Percentiles rank a stretch among this genome's conserved stretches.
These are phyloP conservation scores for Cutaneotrichosporon sp. DNA, from an alignment of 1,284 basidiomycete genomes.

Conservation along the genomic window DNA sequence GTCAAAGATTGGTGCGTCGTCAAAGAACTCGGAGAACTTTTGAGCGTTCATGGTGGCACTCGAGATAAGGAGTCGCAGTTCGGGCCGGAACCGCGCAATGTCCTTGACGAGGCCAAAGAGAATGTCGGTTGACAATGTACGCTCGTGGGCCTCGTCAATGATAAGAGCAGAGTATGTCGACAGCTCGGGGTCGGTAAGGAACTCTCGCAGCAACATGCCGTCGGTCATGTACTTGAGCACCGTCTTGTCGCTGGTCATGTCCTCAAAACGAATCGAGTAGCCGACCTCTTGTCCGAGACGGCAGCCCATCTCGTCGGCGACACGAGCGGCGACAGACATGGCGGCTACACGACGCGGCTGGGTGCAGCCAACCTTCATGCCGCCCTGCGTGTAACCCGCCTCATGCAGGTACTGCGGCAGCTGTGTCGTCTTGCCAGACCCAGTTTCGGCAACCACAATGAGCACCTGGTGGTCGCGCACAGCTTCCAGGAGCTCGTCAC, in stretches of 20 bases:
- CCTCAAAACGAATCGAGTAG: slow-evolving; percentile 98
- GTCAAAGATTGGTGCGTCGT: slow-evolving; percentile 87
- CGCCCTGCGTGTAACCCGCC: slow-evolving; percentile 84
- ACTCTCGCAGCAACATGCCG: slow-evolving; percentile 94
- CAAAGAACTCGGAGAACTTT: slow-evolving; percentile 94
- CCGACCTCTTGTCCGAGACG: slow-evolving; percentile 96
- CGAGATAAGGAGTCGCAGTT: slow-evolving; percentile 83
- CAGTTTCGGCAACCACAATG: slow-evolving; percentile 88
- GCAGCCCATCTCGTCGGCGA: slow-evolving; percentile 96
- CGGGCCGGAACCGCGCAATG: slow-evolving; percentile 92
- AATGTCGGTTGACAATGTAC: slow-evolving; percentile 93
- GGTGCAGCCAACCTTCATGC: slow-evolving; percentile 91
- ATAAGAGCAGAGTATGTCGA: slow-evolving; percentile 88
- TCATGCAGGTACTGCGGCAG: slow-evolving; percentile 97
- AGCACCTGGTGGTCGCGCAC: slow-evolving; percentile 86
- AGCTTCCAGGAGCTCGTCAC: slow-evolving; percentile 79
- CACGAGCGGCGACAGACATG: slow-evolving; percentile 98
- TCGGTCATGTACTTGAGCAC: slow-evolving; percentile 98
- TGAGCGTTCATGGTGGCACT: slow-evolving; percentile 96
- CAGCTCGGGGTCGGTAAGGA: slow-evolving; percentile 89
- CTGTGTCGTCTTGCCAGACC: slow-evolving; percentile 97
- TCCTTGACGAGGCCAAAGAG: slow-evolving; percentile 96
- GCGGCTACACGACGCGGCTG: slow-evolving; percentile 98
- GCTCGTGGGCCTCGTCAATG: slow-evolving; percentile 95
- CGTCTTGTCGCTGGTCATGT: slow-evolving; percentile 97